Evolutionary conservation across 345 rosid species (phyloP).

Genomic region (Arabidopsis arenosa): DNA sequence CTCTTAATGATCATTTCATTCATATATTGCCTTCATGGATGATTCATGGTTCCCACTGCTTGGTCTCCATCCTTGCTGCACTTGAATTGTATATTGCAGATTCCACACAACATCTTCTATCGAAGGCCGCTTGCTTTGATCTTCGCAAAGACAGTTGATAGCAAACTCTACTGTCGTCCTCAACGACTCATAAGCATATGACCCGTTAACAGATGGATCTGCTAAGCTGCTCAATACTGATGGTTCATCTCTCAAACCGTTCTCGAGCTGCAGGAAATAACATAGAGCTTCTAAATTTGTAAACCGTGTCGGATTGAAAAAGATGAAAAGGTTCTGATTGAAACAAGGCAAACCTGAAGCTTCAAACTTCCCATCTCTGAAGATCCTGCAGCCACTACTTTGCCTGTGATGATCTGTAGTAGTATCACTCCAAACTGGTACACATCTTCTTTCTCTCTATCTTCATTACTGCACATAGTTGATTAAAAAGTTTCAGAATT

Average conservation of each 20-base stretch:
- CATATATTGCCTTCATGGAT: slow-evolving; percentile 37
- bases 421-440: slow-evolving; percentile 83
- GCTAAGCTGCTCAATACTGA: slow-evolving; percentile 51
- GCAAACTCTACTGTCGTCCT: slow-evolving; percentile 71
- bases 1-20: background rate
- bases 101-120: slow-evolving; percentile 93
- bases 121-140: slow-evolving; percentile 64
- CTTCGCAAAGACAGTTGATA: slow-evolving; percentile 67
- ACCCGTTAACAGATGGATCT: slow-evolving; percentile 70
- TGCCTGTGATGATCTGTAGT: slow-evolving; percentile 70
- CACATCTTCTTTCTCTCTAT: slow-evolving; percentile 78
- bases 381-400: slow-evolving; percentile 48
- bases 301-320: background rate
- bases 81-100: slow-evolving; percentile 85
- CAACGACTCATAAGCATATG: slow-evolving; percentile 79
- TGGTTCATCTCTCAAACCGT: slow-evolving; percentile 62
- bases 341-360: slow-evolving; percentile 52
- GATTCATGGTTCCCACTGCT: slow-evolving; percentile 68
- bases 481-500: slow-evolving; percentile 17
- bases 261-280: slow-evolving; percentile 58
- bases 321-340: slow-evolving; percentile 6
- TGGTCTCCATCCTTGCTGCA: slow-evolving; percentile 80
- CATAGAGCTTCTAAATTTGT: slow-evolving; percentile 11
- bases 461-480: slow-evolving; percentile 48
- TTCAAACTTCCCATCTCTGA: slow-evolving; percentile 62